Evolutionary conservation across 2,329 filamentous ascomycete species (phyloP).

Genomic region (Exophiala viscosa): DNA sequence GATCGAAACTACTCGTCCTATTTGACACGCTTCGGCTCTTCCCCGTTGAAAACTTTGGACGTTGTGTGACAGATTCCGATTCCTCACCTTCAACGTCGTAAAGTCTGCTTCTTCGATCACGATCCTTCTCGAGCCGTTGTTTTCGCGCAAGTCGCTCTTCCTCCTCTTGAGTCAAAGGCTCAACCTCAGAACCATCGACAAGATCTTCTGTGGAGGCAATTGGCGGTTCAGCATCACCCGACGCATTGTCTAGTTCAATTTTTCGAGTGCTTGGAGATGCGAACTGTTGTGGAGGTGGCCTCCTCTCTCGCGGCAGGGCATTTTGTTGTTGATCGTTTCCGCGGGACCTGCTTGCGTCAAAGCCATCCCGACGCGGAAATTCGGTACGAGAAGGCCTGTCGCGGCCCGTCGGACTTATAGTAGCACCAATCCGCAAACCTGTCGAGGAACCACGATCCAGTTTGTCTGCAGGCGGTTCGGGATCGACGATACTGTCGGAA

Average conservation of each 20-base stretch:
- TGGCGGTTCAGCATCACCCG: not conserved
- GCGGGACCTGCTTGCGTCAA: not conserved
- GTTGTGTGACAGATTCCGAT: slow-evolving; percentile 1
- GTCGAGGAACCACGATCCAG: not conserved
- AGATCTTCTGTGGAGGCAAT: not conserved
- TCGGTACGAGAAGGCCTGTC: not conserved
- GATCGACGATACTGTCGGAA: not conserved
- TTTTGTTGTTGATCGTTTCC: not conserved
- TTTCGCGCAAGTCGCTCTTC: not conserved
- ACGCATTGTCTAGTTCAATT: not conserved
- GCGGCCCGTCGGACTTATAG: not conserved
- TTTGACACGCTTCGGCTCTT: slow-evolving; percentile 5
- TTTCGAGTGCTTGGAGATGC: not conserved
- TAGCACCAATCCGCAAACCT: not conserved
- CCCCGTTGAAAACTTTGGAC: not conserved
- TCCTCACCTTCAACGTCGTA: slow-evolving; percentile 21
- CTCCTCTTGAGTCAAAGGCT: not conserved
- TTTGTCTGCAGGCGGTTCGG: not conserved
- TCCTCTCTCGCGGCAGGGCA: too few species aligned
- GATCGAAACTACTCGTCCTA: slow-evolving; percentile 20
- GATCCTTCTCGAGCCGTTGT: slow-evolving; percentile 4
- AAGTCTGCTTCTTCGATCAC: slow-evolving; percentile 17
- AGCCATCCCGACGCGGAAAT: not conserved
- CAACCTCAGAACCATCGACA: not conserved
- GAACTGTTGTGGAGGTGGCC: not conserved